Evolutionary conservation across 371 early-diverging fungal species (phyloP).

Genomic region (Haplosporangium sp.): DNA sequence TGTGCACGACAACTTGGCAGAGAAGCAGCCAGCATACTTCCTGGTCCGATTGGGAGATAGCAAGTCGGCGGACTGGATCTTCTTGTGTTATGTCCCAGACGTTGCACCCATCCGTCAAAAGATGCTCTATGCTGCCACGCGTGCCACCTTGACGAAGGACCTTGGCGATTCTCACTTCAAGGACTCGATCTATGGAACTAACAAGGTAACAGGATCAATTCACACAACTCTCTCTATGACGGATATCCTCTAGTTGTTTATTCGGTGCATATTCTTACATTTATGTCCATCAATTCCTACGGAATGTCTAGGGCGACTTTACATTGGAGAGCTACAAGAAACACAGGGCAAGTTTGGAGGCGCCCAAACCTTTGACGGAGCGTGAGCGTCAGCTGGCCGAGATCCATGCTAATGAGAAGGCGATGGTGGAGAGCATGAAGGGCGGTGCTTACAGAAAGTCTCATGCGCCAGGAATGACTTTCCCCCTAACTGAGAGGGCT

Average conservation of each 20-base stretch:
- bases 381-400: conserved; percentile 82
- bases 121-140: conserved; percentile 90
- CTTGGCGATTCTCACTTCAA: conserved; percentile 83
- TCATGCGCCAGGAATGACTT: conserved; percentile 74
- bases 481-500: conserved; percentile 69
- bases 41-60: conserved; percentile 74
- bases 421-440: conserved; percentile 64
- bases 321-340: conserved; percentile 79
- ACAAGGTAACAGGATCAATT: conserved; percentile 53
- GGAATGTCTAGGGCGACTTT: conserved; percentile 64
- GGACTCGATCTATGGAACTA: conserved; percentile 84
- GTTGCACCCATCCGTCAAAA: conserved; percentile 83
- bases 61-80: conserved; percentile 75
- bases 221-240: background rate
- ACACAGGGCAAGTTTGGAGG: conserved; percentile 76
- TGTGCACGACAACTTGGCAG: conserved; percentile 63
- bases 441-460: conserved; percentile 65
- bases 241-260: background rate
- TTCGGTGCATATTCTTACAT: background rate
- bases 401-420: conserved; percentile 60
- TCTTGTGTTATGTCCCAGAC: conserved; percentile 85
- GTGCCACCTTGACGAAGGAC: conserved; percentile 78
- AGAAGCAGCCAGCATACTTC: conserved; percentile 73
- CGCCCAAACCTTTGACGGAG: conserved; percentile 84
- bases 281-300: background rate